phyloP scores from a whole-genome alignment of 164 flowering plant genomes.

The Stephania japonica region DNA sequence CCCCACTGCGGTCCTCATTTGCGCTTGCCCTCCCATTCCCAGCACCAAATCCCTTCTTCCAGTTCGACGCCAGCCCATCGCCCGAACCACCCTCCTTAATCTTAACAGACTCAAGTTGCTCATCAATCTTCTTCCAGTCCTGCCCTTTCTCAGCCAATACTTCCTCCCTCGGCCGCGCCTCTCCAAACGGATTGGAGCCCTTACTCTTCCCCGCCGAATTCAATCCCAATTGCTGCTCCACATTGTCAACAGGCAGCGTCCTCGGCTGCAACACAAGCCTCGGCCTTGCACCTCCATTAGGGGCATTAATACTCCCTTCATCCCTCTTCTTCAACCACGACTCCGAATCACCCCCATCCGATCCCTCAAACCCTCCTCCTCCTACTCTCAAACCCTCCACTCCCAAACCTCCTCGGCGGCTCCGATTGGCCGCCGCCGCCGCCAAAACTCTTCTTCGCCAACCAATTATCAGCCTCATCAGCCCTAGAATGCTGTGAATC shows the following conservation, averaged over 20 bases:
- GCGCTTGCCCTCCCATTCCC: conserved; percentile 31
- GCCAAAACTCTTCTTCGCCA: conserved; percentile 28
- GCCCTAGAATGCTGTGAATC: conserved; percentile 67
- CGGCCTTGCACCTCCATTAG: conserved; percentile 47
- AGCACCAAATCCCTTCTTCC: conserved; percentile 40
- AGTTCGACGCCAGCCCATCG: conserved; percentile 19
- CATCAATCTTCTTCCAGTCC: conserved; percentile 93
- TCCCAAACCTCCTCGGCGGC: conserved; percentile 21
- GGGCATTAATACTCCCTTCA: conserved; percentile 32
- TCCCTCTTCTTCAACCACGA: conserved; percentile 59
- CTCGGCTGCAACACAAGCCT: conserved; percentile 76
- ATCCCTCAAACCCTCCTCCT: conserved; percentile 21
- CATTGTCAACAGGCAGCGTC: conserved; percentile 42
- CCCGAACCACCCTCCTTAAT: conserved; percentile 40
- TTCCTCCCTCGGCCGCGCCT: conserved; percentile 96
- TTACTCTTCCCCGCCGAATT: conserved; percentile 32
- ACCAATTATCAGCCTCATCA: conserved; percentile 68
- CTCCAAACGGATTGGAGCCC: conserved; percentile 80
- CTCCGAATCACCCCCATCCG: conserved; percentile 23
- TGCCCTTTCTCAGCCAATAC: conserved; percentile 86
- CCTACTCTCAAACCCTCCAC: conserved; percentile 18
- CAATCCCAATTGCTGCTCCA: conserved; percentile 20
- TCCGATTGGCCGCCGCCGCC: conserved; percentile 6
- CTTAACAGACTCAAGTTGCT: conserved; percentile 61
- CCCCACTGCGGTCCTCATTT: conserved; percentile 31